Evolutionary conservation across 2,329 filamentous ascomycete genomes (phyloP).

Genomic region (Apiospora phragmitis): DNA sequence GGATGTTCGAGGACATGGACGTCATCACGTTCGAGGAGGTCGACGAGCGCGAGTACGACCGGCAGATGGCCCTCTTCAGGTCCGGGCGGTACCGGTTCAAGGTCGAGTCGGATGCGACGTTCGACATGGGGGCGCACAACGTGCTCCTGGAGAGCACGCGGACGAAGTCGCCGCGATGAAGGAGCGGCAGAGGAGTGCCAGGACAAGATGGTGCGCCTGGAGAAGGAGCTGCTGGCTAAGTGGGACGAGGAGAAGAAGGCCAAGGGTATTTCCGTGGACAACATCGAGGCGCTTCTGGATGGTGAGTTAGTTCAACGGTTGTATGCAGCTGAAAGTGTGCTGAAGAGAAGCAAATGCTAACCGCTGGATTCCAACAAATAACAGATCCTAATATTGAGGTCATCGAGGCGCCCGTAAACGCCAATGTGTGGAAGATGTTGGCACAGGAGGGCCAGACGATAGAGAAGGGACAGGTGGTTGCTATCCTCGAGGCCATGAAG

Average conservation of each 20-base stretch:
- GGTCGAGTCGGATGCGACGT: constrained; percentile 44
- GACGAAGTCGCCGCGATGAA: constrained; percentile 49
- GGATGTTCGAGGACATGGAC: constrained; percentile 59
- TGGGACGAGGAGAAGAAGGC: constrained; percentile 17
- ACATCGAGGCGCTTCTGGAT: constrained; percentile 48
- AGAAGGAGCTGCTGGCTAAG: constrained; percentile 18
- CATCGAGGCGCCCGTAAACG: constrained; percentile 44
- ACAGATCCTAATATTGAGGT: constrained; percentile 20
- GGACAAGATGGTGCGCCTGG: constrained; percentile 24
- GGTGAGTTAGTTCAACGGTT: constrained; percentile 29
- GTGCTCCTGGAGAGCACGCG: constrained; percentile 42
- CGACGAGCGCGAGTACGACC: constrained; percentile 50
- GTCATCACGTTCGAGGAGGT: constrained; percentile 56
- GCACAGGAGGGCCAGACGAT: constrained; percentile 42
- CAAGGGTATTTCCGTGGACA: constrained; percentile 46
- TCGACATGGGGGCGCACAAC: constrained; percentile 59
- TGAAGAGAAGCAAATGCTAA: not conserved
- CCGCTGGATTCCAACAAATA: not conserved
- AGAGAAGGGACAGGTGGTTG: constrained; percentile 41
- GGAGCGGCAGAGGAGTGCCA: constrained; percentile 47
- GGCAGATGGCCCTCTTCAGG: constrained; percentile 46
- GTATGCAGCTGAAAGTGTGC: too few relatives aligned
- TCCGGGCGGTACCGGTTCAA: constrained; percentile 53
- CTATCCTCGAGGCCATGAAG: constrained; percentile 58
- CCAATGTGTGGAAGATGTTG: constrained; percentile 55